Percentiles rank a stretch among this genome's conserved stretches.
Conservation (phyloP, 2,329 filamentous ascomycete species). For the Ceratocystiopsis sp. region DNA sequence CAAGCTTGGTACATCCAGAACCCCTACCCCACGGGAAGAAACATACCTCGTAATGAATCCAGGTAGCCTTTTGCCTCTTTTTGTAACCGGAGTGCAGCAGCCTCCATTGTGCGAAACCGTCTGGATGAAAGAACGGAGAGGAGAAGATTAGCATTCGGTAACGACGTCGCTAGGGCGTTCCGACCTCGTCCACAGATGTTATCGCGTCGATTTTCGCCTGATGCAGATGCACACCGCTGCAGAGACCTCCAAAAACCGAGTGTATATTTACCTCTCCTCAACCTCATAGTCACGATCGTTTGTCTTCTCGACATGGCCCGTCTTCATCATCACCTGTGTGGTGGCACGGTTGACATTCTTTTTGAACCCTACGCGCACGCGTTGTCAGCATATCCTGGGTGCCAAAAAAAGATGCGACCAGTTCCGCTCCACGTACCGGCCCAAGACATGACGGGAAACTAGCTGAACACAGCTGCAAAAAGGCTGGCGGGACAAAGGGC, state of each 20-base stretch:
- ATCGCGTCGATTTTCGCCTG: too few species aligned
- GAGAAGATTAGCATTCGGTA: neutral
- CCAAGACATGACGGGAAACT: slow-evolving; percentile 25
- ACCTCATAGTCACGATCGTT: slow-evolving; percentile 98
- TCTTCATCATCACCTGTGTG: slow-evolving; percentile 99
- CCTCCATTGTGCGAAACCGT: slow-evolving; percentile 94
- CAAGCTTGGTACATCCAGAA: neutral
- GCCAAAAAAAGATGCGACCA: too few species aligned
- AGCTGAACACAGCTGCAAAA: neutral
- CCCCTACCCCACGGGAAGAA: neutral
- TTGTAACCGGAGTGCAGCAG: slow-evolving; percentile 77
- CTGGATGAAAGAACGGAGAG: slow-evolving; percentile 24
- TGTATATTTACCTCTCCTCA: slow-evolving; percentile 54
- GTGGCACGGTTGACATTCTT: slow-evolving; percentile 98
- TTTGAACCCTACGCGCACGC: slow-evolving; percentile 47
- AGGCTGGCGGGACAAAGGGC: neutral
- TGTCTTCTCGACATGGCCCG: slow-evolving; percentile 94
- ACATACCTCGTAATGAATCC: slow-evolving; percentile 72
- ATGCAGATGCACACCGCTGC: too few species aligned
- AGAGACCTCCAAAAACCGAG: neutral
- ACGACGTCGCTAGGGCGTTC: neutral
- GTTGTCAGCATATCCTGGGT: neutral
- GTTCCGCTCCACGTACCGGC: slow-evolving; percentile 19
- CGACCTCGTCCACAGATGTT: too few species aligned
- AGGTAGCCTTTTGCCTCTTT: slow-evolving; percentile 98